A percentile compares a stretch with the other conserved stretches of the same genome.
These are phyloP conservation scores for Trypanosoma vivax DNA, from an alignment of 208 protist species.

Conservation along the genomic window DNA sequence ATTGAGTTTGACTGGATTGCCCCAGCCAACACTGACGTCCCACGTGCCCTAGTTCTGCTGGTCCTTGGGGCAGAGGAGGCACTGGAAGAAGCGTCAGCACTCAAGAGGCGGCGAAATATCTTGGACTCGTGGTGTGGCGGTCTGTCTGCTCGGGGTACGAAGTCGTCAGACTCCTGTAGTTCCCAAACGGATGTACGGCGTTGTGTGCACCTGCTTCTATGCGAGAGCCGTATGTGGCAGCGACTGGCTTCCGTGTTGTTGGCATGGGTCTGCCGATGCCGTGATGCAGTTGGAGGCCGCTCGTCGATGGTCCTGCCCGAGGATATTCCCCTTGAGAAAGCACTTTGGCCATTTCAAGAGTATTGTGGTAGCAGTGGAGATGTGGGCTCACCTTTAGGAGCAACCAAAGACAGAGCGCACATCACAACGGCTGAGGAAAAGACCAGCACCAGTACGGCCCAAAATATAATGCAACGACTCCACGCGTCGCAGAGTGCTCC, in stretches of 20 bases:
- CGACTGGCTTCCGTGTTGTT: slow-evolving; percentile 5
- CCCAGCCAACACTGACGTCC: neutral
- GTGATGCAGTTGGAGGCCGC: too few relatives aligned
- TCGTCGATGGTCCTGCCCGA: too few relatives aligned
- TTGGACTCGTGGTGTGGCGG: neutral
- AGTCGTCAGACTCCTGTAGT: neutral
- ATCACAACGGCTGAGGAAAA: too few relatives aligned
- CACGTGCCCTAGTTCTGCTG: slow-evolving; percentile 10
- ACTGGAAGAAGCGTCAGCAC: neutral
- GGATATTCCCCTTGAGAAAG: too few relatives aligned
- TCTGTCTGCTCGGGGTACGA: neutral
- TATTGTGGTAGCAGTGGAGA: too few relatives aligned
- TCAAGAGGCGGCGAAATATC: too few relatives aligned
- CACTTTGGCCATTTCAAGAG: too few relatives aligned
- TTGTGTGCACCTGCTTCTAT: slow-evolving; percentile 8
- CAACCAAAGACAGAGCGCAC: too few relatives aligned
- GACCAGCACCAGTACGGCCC: too few relatives aligned
- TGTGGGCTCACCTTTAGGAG: too few relatives aligned
- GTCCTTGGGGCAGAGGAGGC: slow-evolving; percentile 10
- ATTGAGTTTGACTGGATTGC: slow-evolving; percentile 17
- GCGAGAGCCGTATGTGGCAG: slow-evolving; percentile 2
- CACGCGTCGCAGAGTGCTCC: slow-evolving; percentile 3
- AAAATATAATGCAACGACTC: neutral
- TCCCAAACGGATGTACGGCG: slow-evolving; percentile 1
- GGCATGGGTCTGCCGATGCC: slow-evolving; percentile 14